A percentile compares a stretch with the other conserved stretches of the same genome.
These are phyloP conservation scores for Hypoxylon rickii DNA, from an alignment of 495 filamentous ascomycete species.

Conservation along the genomic window DNA sequence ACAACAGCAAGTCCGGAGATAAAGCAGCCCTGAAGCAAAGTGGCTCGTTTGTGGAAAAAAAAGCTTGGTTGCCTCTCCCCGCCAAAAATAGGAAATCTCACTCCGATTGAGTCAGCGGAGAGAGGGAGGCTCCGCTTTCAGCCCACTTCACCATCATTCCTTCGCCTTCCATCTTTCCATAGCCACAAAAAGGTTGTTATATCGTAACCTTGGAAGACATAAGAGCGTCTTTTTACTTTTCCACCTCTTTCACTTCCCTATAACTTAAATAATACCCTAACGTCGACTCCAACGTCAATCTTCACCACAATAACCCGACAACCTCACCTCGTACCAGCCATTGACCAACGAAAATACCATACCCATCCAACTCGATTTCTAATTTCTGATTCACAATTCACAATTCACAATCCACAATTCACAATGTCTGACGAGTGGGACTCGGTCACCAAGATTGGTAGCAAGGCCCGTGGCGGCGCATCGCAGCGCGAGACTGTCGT, in stretches of 20 bases:
- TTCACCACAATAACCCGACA: neutral
- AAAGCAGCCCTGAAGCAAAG: too few relatives aligned
- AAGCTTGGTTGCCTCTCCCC: too few relatives aligned
- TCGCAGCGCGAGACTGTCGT: constrained; percentile 81
- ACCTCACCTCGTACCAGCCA: neutral
- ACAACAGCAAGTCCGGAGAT: too few relatives aligned
- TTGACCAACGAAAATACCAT: neutral
- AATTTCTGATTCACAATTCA: too few relatives aligned
- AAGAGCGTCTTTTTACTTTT: constrained; percentile 22
- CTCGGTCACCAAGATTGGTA: constrained; percentile 88
- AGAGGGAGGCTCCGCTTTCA: constrained; percentile 32
- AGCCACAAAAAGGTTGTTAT: constrained; percentile 29
- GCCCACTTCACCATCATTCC: constrained; percentile 43
- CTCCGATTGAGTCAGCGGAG: constrained; percentile 40
- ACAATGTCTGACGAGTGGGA: constrained; percentile 80
- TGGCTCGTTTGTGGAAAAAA: too few relatives aligned
- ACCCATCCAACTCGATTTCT: neutral
- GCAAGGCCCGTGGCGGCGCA: constrained; percentile 68
- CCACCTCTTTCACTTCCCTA: constrained; percentile 1
- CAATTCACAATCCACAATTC: too few relatives aligned
- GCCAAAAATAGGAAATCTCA: neutral
- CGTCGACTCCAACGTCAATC: neutral
- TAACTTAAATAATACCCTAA: neutral
- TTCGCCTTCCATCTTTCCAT: constrained; percentile 40
- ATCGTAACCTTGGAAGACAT: constrained; percentile 9